These are phyloP conservation scores for Aegilops tauschii DNA, from an alignment of 176 grass and related monocot genomes.

Conservation along the genomic window DNA sequence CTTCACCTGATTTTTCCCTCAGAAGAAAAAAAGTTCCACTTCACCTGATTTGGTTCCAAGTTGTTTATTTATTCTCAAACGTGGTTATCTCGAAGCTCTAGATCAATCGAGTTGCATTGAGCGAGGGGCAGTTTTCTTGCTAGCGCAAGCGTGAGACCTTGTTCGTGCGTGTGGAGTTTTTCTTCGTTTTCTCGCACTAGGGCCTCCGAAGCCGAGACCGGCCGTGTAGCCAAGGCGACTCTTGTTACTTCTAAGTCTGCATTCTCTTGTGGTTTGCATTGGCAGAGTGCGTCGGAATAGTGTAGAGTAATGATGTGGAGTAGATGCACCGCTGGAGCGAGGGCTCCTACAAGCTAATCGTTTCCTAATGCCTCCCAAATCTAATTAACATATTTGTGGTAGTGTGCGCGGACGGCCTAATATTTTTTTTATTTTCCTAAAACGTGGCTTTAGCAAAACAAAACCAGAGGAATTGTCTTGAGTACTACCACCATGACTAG, in stretches of 20 bases:
- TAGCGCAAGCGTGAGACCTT: no score
- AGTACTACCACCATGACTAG: no score
- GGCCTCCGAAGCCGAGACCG: no score
- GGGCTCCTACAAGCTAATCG: background rate
- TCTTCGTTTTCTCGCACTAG: no score
- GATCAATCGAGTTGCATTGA: no score
- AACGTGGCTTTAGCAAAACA: background rate
- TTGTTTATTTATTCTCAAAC: no score
- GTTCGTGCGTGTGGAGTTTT: background rate
- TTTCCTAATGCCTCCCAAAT: background rate
- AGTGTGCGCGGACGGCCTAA: background rate
- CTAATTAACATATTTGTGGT: background rate
- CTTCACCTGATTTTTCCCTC: no score
- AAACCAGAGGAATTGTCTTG: background rate
- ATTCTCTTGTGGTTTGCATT: background rate
- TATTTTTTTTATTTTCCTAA: background rate
- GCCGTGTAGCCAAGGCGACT: background rate
- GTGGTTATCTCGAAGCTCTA: no score
- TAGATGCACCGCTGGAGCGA: background rate
- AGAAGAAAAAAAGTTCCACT: no score
- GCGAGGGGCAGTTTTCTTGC: no score
- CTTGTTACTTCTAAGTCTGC: background rate
- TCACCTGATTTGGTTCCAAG: no score
- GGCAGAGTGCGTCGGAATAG: rapidly evolving
- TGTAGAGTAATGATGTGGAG: background rate